These are phyloP conservation scores for Colletotrichum sublineola DNA, from an alignment of 2,329 filamentous ascomycete genomes.

Conservation along the genomic window DNA sequence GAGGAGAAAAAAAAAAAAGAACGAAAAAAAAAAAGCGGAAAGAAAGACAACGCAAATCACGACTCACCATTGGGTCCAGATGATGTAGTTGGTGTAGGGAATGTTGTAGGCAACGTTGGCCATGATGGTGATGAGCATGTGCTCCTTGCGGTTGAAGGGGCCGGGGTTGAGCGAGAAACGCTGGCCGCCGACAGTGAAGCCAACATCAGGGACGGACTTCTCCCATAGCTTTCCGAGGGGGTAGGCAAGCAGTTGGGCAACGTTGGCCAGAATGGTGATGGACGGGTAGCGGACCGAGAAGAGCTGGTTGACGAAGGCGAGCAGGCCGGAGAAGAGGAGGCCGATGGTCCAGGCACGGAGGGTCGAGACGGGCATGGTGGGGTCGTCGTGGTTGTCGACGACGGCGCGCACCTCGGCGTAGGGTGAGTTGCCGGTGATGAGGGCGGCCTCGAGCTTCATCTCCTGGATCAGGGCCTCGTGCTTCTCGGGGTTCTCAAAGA, in stretches of 20 bases:
- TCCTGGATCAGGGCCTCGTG: constrained; percentile 51
- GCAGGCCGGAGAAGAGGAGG: constrained; percentile 50
- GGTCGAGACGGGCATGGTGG: constrained; percentile 52
- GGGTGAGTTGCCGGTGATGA: constrained; percentile 51
- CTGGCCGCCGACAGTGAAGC: constrained; percentile 50
- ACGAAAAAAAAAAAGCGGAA: too few species aligned
- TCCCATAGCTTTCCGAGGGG: constrained; percentile 53
- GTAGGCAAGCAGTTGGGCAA: constrained; percentile 55
- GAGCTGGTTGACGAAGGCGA: constrained; percentile 54
- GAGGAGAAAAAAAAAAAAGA: too few species aligned
- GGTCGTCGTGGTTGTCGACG: constrained; percentile 56
- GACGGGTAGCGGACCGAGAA: constrained; percentile 54
- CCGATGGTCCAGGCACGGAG: constrained; percentile 54
- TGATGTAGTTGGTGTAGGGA: constrained; percentile 59
- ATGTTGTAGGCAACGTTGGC: constrained; percentile 62
- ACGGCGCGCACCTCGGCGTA: constrained; percentile 56
- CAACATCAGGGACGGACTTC: constrained; percentile 50
- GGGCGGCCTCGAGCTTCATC: constrained; percentile 52
- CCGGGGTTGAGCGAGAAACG: constrained; percentile 61
- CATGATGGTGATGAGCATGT: constrained; percentile 67
- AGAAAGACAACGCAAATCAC: too few species aligned
- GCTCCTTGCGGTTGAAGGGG: constrained; percentile 66
- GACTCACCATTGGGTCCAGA: constrained; percentile 54
- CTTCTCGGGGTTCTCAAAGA: constrained; percentile 54
- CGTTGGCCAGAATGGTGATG: constrained; percentile 54